Conservation (phyloP, 495 filamentous ascomycete genomes). For the Xylaria sp. region DNA sequence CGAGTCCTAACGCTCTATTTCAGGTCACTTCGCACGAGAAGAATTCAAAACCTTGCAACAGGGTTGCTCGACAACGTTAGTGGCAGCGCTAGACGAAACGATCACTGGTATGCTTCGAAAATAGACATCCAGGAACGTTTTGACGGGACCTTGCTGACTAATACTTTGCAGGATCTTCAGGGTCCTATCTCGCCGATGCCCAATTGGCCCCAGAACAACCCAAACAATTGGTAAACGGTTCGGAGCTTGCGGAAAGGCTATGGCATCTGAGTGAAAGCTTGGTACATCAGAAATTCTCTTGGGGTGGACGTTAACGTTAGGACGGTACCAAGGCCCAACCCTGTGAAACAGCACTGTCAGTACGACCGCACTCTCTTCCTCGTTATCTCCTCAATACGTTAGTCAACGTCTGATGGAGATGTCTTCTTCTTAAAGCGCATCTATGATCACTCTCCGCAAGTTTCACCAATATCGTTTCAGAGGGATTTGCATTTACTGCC, state of each 20-base stretch:
- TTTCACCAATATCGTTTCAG: no score
- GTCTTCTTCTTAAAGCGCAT: no score
- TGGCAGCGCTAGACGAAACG: not conserved
- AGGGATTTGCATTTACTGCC: no score
- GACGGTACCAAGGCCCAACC: not conserved
- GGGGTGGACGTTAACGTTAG: not conserved
- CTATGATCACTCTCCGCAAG: no score
- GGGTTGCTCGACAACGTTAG: not conserved
- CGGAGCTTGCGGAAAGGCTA: not conserved
- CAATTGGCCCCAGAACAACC: not conserved
- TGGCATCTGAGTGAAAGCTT: not conserved
- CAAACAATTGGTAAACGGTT: not conserved
- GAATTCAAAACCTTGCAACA: constrained; percentile 2
- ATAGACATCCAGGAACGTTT: not conserved
- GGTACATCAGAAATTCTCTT: not conserved
- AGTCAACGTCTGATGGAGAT: no score
- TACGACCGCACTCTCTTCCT: not conserved
- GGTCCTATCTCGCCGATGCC: not conserved
- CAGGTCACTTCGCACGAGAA: not conserved
- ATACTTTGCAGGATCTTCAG: not conserved
- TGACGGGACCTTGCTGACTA: not conserved
- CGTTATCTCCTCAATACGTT: no score
- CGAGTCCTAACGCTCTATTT: not conserved
- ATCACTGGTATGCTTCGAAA: not conserved
- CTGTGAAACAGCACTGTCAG: not conserved